phyloP scores from a whole-genome alignment of 495 filamentous ascomycete species.

The Daldinia childiae region DNA sequence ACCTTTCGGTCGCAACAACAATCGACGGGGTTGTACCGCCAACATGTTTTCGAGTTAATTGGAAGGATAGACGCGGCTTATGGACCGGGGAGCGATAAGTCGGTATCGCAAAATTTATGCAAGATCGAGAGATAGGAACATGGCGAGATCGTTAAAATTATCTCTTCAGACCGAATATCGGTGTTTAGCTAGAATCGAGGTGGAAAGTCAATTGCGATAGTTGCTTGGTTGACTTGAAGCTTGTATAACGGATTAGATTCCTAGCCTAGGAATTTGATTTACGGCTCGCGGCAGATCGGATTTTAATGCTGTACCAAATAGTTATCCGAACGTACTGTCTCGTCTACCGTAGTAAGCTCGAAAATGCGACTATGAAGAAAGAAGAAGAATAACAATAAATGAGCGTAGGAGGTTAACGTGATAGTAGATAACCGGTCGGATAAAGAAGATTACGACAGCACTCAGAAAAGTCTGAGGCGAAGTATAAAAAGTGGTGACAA shows the following conservation, averaged over 20 bases:
- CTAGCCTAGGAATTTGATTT: slow-evolving; percentile 30
- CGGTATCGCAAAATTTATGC: slow-evolving; percentile 30
- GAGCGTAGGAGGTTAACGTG: slow-evolving; percentile 29
- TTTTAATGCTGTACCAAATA: background rate
- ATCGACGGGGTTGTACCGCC: slow-evolving; percentile 59
- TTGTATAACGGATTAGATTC: slow-evolving; percentile 27
- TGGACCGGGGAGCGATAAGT: slow-evolving; percentile 12
- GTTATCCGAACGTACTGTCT: slow-evolving; percentile 1
- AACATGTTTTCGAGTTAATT: slow-evolving; percentile 41
- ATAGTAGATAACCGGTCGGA: slow-evolving; percentile 34
- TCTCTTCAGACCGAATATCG: slow-evolving; percentile 1
- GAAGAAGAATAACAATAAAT: slow-evolving; percentile 6
- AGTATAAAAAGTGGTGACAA: slow-evolving; percentile 18
- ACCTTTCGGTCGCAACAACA: slow-evolving; percentile 57
- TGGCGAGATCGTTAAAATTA: slow-evolving; percentile 23
- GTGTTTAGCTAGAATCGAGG: slow-evolving; percentile 1
- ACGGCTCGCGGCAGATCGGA: background rate
- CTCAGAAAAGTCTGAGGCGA: slow-evolving; percentile 6
- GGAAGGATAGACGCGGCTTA: slow-evolving; percentile 14
- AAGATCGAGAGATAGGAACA: slow-evolving; percentile 20
- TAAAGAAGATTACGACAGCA: slow-evolving; percentile 40
- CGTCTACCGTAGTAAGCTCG: background rate
- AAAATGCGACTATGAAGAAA: background rate
- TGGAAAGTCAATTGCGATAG: background rate
- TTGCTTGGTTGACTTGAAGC: slow-evolving; percentile 7